A percentile compares a stretch with the other conserved stretches of the same genome.
phyloP scores from a whole-genome alignment of 345 rosid species.

The Rhodamnia rubescens region DNA sequence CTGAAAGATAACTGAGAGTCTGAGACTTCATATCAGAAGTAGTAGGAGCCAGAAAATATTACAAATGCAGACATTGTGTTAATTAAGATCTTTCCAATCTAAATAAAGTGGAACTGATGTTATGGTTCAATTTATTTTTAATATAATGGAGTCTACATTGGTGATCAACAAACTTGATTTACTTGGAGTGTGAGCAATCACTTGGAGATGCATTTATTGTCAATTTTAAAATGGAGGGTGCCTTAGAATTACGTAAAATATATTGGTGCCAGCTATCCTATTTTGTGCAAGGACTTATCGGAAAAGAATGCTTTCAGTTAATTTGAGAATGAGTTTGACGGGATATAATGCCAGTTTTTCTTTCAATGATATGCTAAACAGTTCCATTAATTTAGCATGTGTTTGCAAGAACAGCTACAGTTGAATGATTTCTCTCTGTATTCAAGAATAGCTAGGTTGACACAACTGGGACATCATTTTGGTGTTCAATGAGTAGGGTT shows the following conservation, averaged over 20 bases:
- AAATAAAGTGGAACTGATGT: background rate
- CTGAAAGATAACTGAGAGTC: background rate
- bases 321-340: background rate
- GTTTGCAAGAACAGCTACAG: background rate
- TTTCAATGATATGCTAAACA: background rate
- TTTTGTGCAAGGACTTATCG: background rate
- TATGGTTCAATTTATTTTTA: background rate
- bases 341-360: background rate
- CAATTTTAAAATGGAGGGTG: background rate
- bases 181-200: background rate
- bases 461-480: background rate
- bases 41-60: background rate
- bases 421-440: background rate
- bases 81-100: background rate
- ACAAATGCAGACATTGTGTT: background rate
- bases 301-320: background rate
- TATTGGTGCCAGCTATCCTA: background rate
- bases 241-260: background rate
- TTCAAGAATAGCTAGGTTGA: background rate
- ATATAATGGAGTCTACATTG: background rate
- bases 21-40: background rate
- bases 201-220: background rate
- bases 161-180: background rate
- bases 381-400: background rate
- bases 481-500: background rate